Percentiles rank a stretch among this genome's conserved stretches.
Evolutionary conservation across 805 yeast genomes (phyloP).

Genomic region (Pichia membranifaciens): DNA sequence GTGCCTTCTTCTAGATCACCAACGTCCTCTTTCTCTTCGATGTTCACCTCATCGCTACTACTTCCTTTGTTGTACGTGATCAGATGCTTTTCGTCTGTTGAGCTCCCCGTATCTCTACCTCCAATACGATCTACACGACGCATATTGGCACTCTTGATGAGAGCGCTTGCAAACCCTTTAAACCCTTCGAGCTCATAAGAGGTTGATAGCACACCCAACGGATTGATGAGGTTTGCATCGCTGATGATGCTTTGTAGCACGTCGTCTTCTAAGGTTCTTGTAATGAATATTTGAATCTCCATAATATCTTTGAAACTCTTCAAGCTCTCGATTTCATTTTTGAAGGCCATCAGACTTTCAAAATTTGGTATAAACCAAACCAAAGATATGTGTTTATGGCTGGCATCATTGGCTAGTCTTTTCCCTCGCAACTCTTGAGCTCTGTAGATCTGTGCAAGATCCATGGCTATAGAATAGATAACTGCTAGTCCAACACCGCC

Average conservation of each 20-base stretch:
- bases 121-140: background rate
- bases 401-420: constrained; percentile 6
- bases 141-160: background rate
- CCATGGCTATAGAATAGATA: constrained; percentile 40
- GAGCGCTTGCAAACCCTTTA: constrained; percentile 3
- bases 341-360: constrained; percentile 28
- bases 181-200: background rate
- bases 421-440: constrained; percentile 26
- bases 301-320: constrained; percentile 21
- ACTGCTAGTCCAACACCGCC: constrained; percentile 68
- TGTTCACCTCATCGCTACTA: background rate
- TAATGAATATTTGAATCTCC: constrained; percentile 27
- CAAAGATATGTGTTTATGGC: constrained; percentile 21
- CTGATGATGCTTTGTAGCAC: constrained; percentile 11
- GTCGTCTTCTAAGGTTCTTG: constrained; percentile 21
- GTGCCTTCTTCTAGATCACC: background rate
- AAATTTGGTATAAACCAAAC: constrained; percentile 29
- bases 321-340: constrained; percentile 25
- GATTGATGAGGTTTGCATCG: constrained; percentile 1
- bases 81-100: background rate
- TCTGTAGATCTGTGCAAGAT: constrained; percentile 30
- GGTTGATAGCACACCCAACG: background rate
- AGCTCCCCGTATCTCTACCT: background rate
- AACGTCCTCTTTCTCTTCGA: background rate
- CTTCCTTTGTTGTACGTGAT: background rate